Evolutionary conservation across 345 rosid species (phyloP), one percentile per base, ranked within the genome.

Genomic region (Eucalyptus marginata): DNA sequence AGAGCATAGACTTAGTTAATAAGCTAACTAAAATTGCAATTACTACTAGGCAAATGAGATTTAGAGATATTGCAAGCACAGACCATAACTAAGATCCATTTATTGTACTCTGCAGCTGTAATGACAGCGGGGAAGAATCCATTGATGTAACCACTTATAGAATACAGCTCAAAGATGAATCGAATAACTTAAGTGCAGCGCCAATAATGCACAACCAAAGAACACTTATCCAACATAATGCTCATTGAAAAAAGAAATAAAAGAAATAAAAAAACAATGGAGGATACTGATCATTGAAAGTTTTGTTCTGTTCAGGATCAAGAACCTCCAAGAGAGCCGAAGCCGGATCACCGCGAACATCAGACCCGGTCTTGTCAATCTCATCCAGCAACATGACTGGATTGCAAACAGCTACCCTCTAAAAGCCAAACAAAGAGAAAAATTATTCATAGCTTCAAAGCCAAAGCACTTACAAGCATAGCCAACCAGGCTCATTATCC

Each of bases 271-370:
- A 76, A 87, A 87, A 87, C 43, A 59, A 36, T 59, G 44, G 8
- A 94, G 99, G 99, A 98, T 98, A 98, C 98, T 98, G 99, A 89
- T 98, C 99, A 88, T 94, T 97, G 91, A 98, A 98, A 88, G 97
- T 86, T 91, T 93, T 94, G 90, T 98, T 98, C 94, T 98, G 99
- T 91, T 98, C 99, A 43, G 98, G 97, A 91, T 98, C 99, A 94
- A 98, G 98, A 93, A 98, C 99, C 94, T 98, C 99, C 90, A 98
- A 94, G 89, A 98, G 94, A 91, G 99, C 99, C 14, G 99, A 96
- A 90, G 99, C 99, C 66, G 99, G 99, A 94, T 98, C 99, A 71
- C 99, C 99, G 83, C 99, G 97, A 33, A 95, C 95, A 93, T 98
- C 99, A 58, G 99, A 98, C 88, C 99, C 98, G 7, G 99, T 97